Evolutionary conservation across 2,329 filamentous ascomycete genomes (phyloP).

Genomic region (Corinectria fuckeliana): DNA sequence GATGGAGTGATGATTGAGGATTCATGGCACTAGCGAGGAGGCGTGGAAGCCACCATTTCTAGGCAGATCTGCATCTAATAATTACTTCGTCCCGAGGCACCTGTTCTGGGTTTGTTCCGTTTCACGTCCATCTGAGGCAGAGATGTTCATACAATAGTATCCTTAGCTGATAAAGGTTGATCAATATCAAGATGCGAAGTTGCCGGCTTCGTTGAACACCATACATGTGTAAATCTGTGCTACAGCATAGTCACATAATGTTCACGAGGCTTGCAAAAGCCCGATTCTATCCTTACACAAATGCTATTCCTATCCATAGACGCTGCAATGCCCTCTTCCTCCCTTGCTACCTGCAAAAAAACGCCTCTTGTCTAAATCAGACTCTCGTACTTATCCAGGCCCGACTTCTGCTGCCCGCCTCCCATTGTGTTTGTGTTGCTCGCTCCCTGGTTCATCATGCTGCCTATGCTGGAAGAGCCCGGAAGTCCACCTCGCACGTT

Average conservation of each 20-base stretch:
- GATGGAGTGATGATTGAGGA: background rate
- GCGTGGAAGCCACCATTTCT: background rate
- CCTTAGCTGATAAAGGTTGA: no score
- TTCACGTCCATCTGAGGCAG: background rate
- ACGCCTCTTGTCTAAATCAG: conserved; percentile 54
- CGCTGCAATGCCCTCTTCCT: background rate
- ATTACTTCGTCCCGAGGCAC: background rate
- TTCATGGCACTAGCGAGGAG: background rate
- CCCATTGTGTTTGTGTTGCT: conserved; percentile 36
- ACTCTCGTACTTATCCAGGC: conserved; percentile 73
- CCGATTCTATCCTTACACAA: background rate
- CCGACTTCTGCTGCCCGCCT: conserved; percentile 51
- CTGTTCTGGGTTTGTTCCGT: background rate
- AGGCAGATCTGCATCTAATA: no score
- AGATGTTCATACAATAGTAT: no score
- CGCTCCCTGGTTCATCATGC: conserved; percentile 33
- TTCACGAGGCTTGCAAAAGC: background rate
- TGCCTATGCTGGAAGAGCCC: conserved; percentile 31
- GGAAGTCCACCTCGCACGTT: conserved; percentile 10
- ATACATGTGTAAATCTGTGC: no score
- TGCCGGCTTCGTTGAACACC: no score
- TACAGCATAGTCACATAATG: background rate
- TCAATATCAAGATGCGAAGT: background rate
- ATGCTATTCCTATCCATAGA: conserved; percentile 8
- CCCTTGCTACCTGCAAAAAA: background rate